These are phyloP conservation scores for Globisporangium rhizosaccharum DNA, from an alignment of 352 stramenopile genomes.

Conservation along the genomic window DNA sequence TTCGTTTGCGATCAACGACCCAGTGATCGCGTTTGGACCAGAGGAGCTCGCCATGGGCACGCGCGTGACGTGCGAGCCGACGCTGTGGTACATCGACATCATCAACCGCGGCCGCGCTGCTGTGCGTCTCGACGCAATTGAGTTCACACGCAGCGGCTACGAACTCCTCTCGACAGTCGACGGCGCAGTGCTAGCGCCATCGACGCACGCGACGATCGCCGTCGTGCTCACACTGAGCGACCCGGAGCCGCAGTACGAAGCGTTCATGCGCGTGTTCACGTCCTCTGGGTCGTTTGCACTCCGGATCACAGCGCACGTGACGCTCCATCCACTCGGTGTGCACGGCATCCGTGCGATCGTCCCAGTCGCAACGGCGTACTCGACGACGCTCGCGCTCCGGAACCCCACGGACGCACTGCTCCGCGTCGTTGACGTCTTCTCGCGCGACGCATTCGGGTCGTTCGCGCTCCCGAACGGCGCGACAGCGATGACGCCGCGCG, in stretches of 20 bases:
- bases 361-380: slow-evolving; percentile 25
- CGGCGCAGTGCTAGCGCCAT: slow-evolving; percentile 28
- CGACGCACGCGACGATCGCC: slow-evolving; percentile 26
- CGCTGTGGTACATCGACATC: slow-evolving; percentile 25
- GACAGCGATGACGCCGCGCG: neutral
- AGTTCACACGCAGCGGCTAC: slow-evolving; percentile 41
- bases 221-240: slow-evolving; percentile 33
- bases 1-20: slow-evolving; percentile 9
- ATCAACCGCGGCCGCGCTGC: slow-evolving; percentile 28
- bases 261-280: slow-evolving; percentile 37
- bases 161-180: slow-evolving; percentile 30
- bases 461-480: slow-evolving; percentile 11
- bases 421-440: slow-evolving; percentile 44
- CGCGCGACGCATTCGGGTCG: slow-evolving; percentile 30
- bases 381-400: slow-evolving; percentile 27
- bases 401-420: slow-evolving; percentile 39
- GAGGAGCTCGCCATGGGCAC: slow-evolving; percentile 29
- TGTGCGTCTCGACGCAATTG: slow-evolving; percentile 30
- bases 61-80: slow-evolving; percentile 27
- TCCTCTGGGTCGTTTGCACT: slow-evolving; percentile 43
- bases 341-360: slow-evolving; percentile 22
- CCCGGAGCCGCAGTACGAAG: slow-evolving; percentile 16
- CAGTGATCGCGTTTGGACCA: slow-evolving; percentile 34
- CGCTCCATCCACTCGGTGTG: slow-evolving; percentile 26
- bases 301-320: slow-evolving; percentile 25